Evolutionary conservation across 176 grass and related monocot genomes (phyloP).

Genomic region (Cenchrus americanus): DNA sequence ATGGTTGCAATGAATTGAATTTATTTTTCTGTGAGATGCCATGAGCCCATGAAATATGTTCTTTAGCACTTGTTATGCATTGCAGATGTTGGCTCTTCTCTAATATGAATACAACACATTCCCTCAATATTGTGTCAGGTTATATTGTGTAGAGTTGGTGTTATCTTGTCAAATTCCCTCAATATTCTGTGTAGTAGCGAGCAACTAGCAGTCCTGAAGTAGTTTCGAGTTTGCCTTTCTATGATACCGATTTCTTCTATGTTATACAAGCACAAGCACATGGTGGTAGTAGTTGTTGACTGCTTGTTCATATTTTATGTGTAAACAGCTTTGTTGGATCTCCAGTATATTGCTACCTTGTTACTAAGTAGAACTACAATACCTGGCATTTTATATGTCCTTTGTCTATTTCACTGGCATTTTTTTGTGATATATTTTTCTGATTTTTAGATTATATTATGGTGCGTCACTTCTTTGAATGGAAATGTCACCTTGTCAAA

Average conservation of each 20-base stretch:
- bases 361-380: background rate
- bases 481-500: constrained; percentile 9
- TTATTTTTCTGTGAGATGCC: too few species aligned
- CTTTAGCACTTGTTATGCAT: too few species aligned
- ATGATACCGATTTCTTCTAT: background rate
- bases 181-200: background rate
- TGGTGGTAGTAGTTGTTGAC: constrained; percentile 13
- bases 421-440: background rate
- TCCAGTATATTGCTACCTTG: constrained; percentile 31
- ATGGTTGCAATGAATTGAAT: too few species aligned
- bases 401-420: constrained; percentile 11
- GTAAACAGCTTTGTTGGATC: constrained; percentile 13
- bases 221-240: constrained; percentile 27
- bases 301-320: constrained; percentile 23
- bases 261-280: constrained; percentile 2
- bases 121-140: too few species aligned
- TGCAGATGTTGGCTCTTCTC: background rate
- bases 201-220: background rate
- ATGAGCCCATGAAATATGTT: too few species aligned
- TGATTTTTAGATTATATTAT: constrained; percentile 24
- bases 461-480: background rate
- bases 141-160: background rate
- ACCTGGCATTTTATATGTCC: background rate
- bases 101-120: constrained; percentile 16
- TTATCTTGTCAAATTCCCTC: constrained; percentile 17